A percentile compares a stretch with the other conserved stretches of the same genome.
These are phyloP conservation scores for Trapa incisa DNA, from an alignment of 345 rosid species.

Conservation along the genomic window DNA sequence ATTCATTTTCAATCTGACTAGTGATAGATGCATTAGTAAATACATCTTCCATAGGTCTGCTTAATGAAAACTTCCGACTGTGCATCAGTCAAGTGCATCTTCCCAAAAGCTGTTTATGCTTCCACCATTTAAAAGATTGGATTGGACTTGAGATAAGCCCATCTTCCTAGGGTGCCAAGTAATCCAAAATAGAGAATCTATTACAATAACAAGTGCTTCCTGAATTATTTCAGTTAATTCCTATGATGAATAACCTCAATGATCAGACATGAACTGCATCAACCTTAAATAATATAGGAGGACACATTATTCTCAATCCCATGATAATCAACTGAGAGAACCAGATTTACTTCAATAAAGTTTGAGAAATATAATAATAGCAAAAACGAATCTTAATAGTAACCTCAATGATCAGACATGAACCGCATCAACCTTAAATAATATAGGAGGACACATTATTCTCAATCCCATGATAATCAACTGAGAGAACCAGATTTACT, in stretches of 20 bases:
- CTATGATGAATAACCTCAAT: no score
- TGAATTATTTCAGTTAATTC: no score
- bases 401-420: neutral
- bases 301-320: neutral
- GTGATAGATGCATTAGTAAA: neutral
- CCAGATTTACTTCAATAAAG: neutral
- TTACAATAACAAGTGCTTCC: neutral
- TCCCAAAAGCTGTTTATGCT: neutral
- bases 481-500: neutral
- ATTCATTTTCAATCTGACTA: no score
- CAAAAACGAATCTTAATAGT: neutral
- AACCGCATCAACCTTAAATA: neutral
- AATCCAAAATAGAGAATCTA: neutral
- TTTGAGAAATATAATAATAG: neutral
- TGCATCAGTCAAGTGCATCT: neutral
- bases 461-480: neutral
- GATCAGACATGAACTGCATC: neutral
- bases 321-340: neutral
- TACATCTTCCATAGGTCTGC: neutral
- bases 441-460: neutral
- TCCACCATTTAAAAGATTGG: neutral
- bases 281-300: neutral
- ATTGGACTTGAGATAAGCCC: neutral
- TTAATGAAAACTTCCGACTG: neutral
- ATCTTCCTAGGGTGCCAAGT: neutral